Base-by-base conservation (phyloP, 129 eudicot genomes). In the Gnaphalium uliginosum region DNA sequence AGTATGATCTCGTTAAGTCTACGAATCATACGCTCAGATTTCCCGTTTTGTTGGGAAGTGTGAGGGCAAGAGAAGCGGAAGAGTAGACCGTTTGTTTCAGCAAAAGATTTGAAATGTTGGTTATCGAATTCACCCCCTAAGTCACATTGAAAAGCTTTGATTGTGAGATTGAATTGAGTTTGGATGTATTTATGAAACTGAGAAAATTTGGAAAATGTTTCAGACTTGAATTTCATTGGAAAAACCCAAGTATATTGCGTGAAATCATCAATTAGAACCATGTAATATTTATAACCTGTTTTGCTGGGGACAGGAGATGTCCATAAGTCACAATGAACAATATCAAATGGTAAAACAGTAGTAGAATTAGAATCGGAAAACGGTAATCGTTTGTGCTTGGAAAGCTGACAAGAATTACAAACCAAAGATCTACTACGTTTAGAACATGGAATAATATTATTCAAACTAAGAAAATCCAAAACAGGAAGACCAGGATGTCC, bases 71-170 rank as follows among this genome's bases (percentile, higher is more conserved):
- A 72, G 10, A 72, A 72, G 2, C 29, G 56, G 7, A 57, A 33
- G 0, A 10, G 35, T 0, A 72, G n/a, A 22, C 54, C 56, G 4
- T 33, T 22, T n/a, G 14, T 13, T 6, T 9, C 6, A 13, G 67
- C 35, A 57, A 72, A 72, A 9, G 21, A 1, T 19, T 21, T 21
- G 56, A 72, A 57, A 2, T 33, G 2, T 0, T 54, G 19, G 23
- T 72, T 72, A 5, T 56, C 76, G 7, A 72, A 72, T 56, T 72
- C 76, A 5, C 76, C 76, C 22, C 66, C 21, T n/a, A n/a, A 6
- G 46, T 65, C 48, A 18, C 48, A 18, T 32, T 32, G 69, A 32
- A 65, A 29, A 2, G 69, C 0, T 65, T 65, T 14, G 4, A 63
- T 63, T 10, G 18, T 4, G 3, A 14, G 8, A 17, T 30, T 17